A percentile compares a stretch with the other conserved stretches of the same genome.
phyloP scores from a whole-genome alignment of 352 stramenopile species.

The Phytopythium helicoides region DNA sequence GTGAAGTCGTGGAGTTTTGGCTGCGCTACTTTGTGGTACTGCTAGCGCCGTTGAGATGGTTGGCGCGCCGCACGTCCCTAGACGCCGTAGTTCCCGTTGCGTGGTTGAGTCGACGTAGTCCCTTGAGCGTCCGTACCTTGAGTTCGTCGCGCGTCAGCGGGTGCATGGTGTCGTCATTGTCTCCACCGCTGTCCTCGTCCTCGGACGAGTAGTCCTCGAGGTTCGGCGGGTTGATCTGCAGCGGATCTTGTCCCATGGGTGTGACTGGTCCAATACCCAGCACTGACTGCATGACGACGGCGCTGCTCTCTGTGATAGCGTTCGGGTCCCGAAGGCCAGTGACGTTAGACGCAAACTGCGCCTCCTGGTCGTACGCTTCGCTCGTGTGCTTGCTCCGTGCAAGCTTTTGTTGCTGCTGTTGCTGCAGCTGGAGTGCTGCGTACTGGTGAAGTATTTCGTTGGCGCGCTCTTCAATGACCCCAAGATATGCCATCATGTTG shows the following conservation, averaged over 20 bases:
- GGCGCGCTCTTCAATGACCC: slow-evolving; percentile 93
- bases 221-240: slow-evolving; percentile 94
- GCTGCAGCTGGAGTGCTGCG: slow-evolving; percentile 37
- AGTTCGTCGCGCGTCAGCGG: slow-evolving; percentile 91
- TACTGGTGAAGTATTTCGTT: slow-evolving; percentile 93
- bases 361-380: slow-evolving; percentile 44
- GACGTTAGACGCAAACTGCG: slow-evolving; percentile 26
- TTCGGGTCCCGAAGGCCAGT: slow-evolving; percentile 7
- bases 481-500: slow-evolving; percentile 95
- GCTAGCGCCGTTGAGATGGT: slow-evolving; percentile 1
- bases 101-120: slow-evolving; percentile 65
- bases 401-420: slow-evolving; percentile 34
- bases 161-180: slow-evolving; percentile 85
- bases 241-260: slow-evolving; percentile 87
- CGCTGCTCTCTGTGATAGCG: slow-evolving; percentile 3
- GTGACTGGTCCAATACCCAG: slow-evolving; percentile 81
- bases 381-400: slow-evolving; percentile 23
- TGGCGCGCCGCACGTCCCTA: slow-evolving; percentile 28
- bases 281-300: slow-evolving; percentile 57
- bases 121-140: slow-evolving; percentile 90
- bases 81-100: slow-evolving; percentile 18
- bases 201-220: slow-evolving; percentile 95
- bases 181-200: slow-evolving; percentile 78
- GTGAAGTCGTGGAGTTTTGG: no score
- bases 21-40: not conserved